Evolutionary conservation across 1,139 yeast species (phyloP).

Genomic region (Nematodospora anomalae): DNA sequence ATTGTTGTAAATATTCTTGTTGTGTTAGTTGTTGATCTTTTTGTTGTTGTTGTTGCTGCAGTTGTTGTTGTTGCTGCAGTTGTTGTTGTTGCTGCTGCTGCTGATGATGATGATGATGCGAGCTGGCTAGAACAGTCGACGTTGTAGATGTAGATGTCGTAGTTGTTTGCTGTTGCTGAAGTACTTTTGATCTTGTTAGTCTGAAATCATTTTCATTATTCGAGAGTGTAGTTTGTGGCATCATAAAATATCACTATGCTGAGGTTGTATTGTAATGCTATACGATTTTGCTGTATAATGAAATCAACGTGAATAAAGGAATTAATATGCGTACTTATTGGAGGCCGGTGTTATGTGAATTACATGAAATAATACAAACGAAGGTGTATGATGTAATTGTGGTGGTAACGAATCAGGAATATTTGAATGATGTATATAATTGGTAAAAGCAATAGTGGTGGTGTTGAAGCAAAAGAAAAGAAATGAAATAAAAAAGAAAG

Average conservation of each 20-base stretch:
- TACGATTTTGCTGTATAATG: too few relatives aligned
- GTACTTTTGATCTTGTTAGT: slow-evolving; percentile 33
- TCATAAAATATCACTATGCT: background rate
- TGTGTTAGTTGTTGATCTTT: slow-evolving; percentile 7
- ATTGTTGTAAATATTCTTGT: background rate
- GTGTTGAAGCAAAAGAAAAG: too few relatives aligned
- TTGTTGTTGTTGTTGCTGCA: slow-evolving; percentile 3
- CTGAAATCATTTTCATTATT: slow-evolving; percentile 47
- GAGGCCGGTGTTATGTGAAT: too few relatives aligned
- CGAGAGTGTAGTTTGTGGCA: slow-evolving; percentile 33
- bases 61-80: slow-evolving; percentile 5
- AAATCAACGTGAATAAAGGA: too few relatives aligned
- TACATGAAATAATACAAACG: too few relatives aligned
- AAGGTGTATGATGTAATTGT: too few relatives aligned
- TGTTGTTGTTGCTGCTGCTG: slow-evolving; percentile 4
- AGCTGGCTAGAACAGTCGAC: background rate
- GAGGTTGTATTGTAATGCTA: too few relatives aligned
- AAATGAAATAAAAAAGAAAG: too few relatives aligned
- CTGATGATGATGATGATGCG: slow-evolving; percentile 4
- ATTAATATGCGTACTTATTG: too few relatives aligned
- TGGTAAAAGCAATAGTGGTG: too few relatives aligned
- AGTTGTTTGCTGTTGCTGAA: slow-evolving; percentile 8
- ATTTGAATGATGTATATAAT: too few relatives aligned
- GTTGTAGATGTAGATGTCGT: slow-evolving; percentile 5
- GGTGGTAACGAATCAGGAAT: too few relatives aligned